Conservation (phyloP, 192 early-diverging fungal species). For the Coemansia erecta region DNA sequence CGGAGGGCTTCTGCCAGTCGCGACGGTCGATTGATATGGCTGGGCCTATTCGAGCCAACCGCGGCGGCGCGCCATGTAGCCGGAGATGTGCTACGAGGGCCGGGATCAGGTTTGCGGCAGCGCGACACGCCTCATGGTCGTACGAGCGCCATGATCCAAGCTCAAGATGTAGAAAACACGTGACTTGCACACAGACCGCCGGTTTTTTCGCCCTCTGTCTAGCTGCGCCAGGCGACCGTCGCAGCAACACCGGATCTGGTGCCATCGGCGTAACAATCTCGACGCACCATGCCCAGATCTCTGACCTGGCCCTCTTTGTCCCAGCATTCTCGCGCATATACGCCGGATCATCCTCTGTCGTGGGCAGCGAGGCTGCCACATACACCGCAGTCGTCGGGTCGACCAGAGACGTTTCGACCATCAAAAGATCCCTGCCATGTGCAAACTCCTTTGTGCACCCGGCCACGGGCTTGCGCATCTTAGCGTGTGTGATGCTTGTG, state of each 20-base stretch:
- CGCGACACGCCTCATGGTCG: slow-evolving; percentile 38
- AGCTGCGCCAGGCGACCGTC: no score
- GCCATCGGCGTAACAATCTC: slow-evolving; percentile 44
- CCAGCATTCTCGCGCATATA: slow-evolving; percentile 26
- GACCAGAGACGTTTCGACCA: slow-evolving; percentile 52
- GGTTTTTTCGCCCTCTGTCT: slow-evolving; percentile 5
- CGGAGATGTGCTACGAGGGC: slow-evolving; percentile 47
- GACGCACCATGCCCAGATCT: slow-evolving; percentile 52
- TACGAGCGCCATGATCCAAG: slow-evolving; percentile 42
- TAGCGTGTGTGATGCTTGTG: slow-evolving; percentile 38
- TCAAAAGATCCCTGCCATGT: slow-evolving; percentile 40
- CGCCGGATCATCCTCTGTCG: slow-evolving; percentile 35
- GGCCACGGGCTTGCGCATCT: slow-evolving; percentile 36
- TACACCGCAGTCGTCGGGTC: slow-evolving; percentile 51
- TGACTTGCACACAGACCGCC: slow-evolving; percentile 41
- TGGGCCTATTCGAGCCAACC: slow-evolving; percentile 38
- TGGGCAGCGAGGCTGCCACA: slow-evolving; percentile 42
- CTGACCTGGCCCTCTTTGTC: slow-evolving; percentile 31
- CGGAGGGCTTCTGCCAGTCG: slow-evolving; percentile 22
- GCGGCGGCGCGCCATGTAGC: slow-evolving; percentile 37
- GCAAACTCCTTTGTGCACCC: slow-evolving; percentile 37
- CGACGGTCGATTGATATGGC: slow-evolving; percentile 32
- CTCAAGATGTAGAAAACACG: slow-evolving; percentile 47
- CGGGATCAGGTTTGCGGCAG: slow-evolving; percentile 42
- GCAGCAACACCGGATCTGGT: not conserved